Evolutionary conservation across 1,139 yeast species (phyloP).

Genomic region (Saccharomyces hybrid): DNA sequence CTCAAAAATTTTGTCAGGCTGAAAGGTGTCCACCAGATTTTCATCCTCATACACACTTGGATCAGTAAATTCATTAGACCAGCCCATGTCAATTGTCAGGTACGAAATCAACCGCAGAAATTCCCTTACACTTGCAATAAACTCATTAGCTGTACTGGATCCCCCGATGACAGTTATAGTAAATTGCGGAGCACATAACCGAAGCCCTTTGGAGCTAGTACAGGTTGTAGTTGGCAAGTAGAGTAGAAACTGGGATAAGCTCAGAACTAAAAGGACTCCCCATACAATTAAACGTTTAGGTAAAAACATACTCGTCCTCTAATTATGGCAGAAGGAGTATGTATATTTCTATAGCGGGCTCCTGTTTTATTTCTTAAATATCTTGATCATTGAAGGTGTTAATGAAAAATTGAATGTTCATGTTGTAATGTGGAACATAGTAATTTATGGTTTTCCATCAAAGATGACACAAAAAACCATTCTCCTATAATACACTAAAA

Average conservation of each 20-base stretch:
- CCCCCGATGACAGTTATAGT: constrained; percentile 37
- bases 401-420: neutral
- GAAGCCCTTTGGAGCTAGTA: constrained; percentile 16
- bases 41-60: constrained; percentile 21
- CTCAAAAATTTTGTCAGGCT: constrained; percentile 17
- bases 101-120: constrained; percentile 47
- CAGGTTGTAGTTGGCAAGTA: constrained; percentile 32
- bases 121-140: constrained; percentile 40
- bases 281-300: constrained; percentile 16
- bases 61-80: constrained; percentile 18
- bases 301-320: constrained; percentile 2
- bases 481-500: neutral
- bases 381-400: neutral
- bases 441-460: no score
- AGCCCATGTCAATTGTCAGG: constrained; percentile 47
- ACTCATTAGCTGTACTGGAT: constrained; percentile 34
- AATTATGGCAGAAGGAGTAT: neutral
- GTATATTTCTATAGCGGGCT: neutral
- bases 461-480: neutral
- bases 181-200: constrained; percentile 42
- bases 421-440: no score
- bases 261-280: constrained; percentile 11
- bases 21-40: constrained; percentile 25
- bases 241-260: constrained; percentile 19
- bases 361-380: neutral